Conservation (phyloP, 495 filamentous ascomycete genomes). For the Chaetomium tenue region DNA sequence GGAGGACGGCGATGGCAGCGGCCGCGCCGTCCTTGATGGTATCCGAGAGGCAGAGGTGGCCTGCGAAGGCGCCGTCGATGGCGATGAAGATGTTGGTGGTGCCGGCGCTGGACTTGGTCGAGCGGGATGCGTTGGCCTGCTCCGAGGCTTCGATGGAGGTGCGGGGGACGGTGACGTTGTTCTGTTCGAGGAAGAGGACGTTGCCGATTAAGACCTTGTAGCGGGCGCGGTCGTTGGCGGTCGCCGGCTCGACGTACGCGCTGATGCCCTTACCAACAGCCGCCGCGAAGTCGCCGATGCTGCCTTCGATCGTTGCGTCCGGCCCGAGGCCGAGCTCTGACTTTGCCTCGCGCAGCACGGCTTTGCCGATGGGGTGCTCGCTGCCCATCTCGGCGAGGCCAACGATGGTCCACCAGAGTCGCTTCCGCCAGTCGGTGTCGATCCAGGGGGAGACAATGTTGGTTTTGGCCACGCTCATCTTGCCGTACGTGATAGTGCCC, state of each 20-base stretch:
- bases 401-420: conserved; percentile 91
- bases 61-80: conserved; percentile 76
- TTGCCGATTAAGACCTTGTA: conserved; percentile 86
- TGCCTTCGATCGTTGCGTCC: conserved; percentile 77
- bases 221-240: conserved; percentile 59
- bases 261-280: conserved; percentile 81
- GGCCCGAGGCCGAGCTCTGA: conserved; percentile 66
- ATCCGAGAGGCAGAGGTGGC: conserved; percentile 79
- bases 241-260: conserved; percentile 74
- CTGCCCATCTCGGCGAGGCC: conserved; percentile 90
- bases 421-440: conserved; percentile 61
- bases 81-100: conserved; percentile 89
- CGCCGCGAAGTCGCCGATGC: conserved; percentile 78
- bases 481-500: conserved; percentile 88
- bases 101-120: conserved; percentile 51
- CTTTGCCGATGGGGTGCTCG: conserved; percentile 91
- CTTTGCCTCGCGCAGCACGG: conserved; percentile 72
- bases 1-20: conserved; percentile 79
- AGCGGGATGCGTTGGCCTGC: conserved; percentile 50
- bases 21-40: conserved; percentile 83
- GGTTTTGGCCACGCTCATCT: conserved; percentile 81
- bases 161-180: conserved; percentile 63
- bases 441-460: conserved; percentile 68
- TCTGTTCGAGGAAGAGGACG: conserved; percentile 67
- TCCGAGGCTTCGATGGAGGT: conserved; percentile 56